Base-by-base conservation (phyloP, 257 asterid genomes). In the Scutellaria baicalensis region DNA sequence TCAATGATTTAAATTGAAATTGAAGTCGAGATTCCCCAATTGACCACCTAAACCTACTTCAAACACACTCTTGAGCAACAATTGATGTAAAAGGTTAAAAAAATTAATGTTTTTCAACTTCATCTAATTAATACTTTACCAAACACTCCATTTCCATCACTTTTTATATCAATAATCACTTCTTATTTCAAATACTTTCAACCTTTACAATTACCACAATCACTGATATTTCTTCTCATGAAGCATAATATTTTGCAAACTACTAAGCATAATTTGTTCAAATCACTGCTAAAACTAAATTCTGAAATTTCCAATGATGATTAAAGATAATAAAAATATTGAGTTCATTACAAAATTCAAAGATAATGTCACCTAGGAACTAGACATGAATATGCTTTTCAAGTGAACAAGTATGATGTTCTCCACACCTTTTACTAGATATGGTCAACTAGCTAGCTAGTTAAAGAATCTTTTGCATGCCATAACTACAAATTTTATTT, bases 351-450 rank as follows among this genome's bases (percentile, higher is more conserved):
- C 70, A 50, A 59, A 65, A 39, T 59, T 67, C 49, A 31, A 51
- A 51, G 75, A 52, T 8, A 13, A 16, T 68, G 75, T 75, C 61
- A 47, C 62, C 55, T 75, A 5, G 62, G 72, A 69, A 69, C 80
- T 75, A 69, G 75, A 62, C 72, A 62, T 69, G 40, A 70, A 54
- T 51, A 45, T 23, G 79, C 47, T 52, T 75, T 59, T 66, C 9
- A 9, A 66, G 9, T 63, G 44, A 39, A 21, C 21, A 42, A 73
- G 16, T 73, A 60, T 74, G 74, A 17, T 66, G 52, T 16, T 74
- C 79, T 57, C 33, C 33, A 27, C 33, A 27, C 33, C 33, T 1
- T 27, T 27, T 27, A 27, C 33, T 27, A 27, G 33, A 27, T 2
- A 27, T 27, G 33, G 3, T 39, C 57, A 64, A 40, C 44, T 40